Base-by-base conservation (phyloP, 2,329 filamentous ascomycete genomes). In the Claviceps arundinis region DNA sequence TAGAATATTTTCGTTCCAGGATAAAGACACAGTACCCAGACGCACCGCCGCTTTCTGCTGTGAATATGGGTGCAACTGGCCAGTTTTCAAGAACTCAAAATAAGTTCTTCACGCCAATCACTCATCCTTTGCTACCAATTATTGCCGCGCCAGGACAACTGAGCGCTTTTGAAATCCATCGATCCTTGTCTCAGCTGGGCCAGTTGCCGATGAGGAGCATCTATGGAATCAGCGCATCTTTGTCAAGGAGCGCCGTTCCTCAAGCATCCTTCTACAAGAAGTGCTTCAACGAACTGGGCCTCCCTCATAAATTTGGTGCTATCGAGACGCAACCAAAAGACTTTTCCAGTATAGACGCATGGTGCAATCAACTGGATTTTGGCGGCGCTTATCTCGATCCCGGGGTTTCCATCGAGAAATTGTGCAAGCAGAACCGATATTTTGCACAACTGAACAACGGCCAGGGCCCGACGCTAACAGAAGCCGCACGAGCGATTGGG, bases 51-150 rank as follows among this genome's bases (percentile, higher is more conserved):
- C 74, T 95, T 37, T 93, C 87, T 2, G 87, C 85, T 6, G 80
- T 94, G 58, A 93, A 93, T 65, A 93, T 93, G 87, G 87, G 87
- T 26, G 83, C 87, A 59, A 80, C 82, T n/a, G 89, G 89, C 11
- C 88, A 94, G 62, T 79, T 94, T 48, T 93, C 88, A 1, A 78
- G 89, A 60, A 86, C 86, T 0, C 73, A 93, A 53, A 94, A 94
- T 68, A 87, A 85, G 52, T 84, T 91, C 55, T 91, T 94, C 65
- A 90, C 87, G 0, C 87, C 88, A 26, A 90, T 94, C 62, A 94
- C 89, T 0, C 88, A 95, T 61, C 87, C 88, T 1, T 72, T 93
- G 9, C 73, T 94, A 3, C 88, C 89, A 8, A 82, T 89, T 62
- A 88, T 93, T 53, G 88, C 88, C 24, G 88, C 88, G 0, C 88